Evolutionary conservation across 2,329 filamentous ascomycete genomes (phyloP), one percentile per base, ranked within the genome.

Genomic region (Xylaria sp.): DNA sequence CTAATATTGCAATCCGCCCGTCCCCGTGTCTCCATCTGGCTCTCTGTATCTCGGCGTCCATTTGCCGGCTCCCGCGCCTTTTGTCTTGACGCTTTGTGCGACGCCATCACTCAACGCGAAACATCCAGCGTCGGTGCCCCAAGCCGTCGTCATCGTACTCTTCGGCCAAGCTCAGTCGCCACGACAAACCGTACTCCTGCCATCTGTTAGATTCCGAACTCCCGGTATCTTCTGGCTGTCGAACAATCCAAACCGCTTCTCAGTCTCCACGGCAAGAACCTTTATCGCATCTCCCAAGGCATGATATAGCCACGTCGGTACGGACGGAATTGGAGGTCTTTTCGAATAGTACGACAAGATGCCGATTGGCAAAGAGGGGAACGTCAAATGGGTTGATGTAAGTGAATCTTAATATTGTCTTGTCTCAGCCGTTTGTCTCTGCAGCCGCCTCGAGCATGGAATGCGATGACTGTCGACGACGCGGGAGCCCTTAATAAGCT

Each of bases 321-420:
- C 70, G 34, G 51, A 60, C 39, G 34, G 37, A 48, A 50, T 44
- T 50, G 64, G 67, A 59, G 64, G 64, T 25, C 41, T 61, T 65
- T 67, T 46, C 54, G 67, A 58, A 69, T 55, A 73, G 18, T 59
- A 51, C n/a, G 46, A 81, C 84, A 76, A 63, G 23, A 84, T 84
- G 82, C 78, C 81, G 31, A 81, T 83, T 62, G 82, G 82, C 55
- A 82, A 78, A 66, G 82, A 84, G 76, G 80, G 82, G 70, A 86
- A 86, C 70, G 86, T 89, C 25, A 88, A 88, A 81, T 88, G 86
- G 86, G 86, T 88, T 50, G 86, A 88, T 82, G 86, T 88, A 81
- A 78, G 86, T 83, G 41, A 51, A 63, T 25, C 20, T 61, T 37
- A 18, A 41, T 41, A 41, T 10, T 37, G 34, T 37, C 15, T 46